Base-by-base conservation (phyloP, 2,329 filamentous ascomycete species). In the Claviceps fusiformis region DNA sequence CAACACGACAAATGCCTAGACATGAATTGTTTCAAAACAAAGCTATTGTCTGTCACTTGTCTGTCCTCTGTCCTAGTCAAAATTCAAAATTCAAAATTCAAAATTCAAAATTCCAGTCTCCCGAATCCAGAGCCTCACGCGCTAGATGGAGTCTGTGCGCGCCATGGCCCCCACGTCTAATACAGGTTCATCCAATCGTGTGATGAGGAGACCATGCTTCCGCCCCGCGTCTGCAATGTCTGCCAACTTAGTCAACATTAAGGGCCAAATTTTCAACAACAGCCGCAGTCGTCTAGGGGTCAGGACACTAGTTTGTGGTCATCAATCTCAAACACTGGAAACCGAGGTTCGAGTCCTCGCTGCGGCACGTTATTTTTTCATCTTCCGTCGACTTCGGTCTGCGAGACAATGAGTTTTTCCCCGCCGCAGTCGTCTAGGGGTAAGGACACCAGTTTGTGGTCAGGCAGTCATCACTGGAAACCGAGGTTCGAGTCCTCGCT, bases 391-490 rank as follows among this genome's bases (percentile, higher is more conserved):
- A 8, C 31, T 33, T 33, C 8, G n/a, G 31, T 8, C 4, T 33
- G 31, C 5, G 5, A n/a, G 17, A 8, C 39, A n/a, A n/a, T 15
- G 5, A 17, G 13, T 8, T 43, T 10, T 15, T 29, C 13, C 44
- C 10, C 24, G 58, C 61, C 58, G 55, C 57, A 60, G 57, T 64
- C 59, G 61, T 65, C 60, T 62, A 64, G 61, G 57, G 62, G 63
- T 63, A 50, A 65, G 59, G 62, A 65, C 61, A 63, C 57, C 59
- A 65, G 63, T 65, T 65, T 65, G 63, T 65, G 63, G 63, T 19
- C 17, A n/a, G 37, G 7, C 29, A 47, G 60, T 19, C 17, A 58
- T 17, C 63, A 65, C 63, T 65, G 63, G 58, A 61, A 62, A 63
- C 59, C 60, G 62, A 63, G 62, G 63, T 65, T 64, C 63, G 63